A percentile compares a stretch with the other conserved stretches of the same genome.
Conservation (phyloP, 768 basidiomycete species). For the Leccinum subtestaceum region DNA sequence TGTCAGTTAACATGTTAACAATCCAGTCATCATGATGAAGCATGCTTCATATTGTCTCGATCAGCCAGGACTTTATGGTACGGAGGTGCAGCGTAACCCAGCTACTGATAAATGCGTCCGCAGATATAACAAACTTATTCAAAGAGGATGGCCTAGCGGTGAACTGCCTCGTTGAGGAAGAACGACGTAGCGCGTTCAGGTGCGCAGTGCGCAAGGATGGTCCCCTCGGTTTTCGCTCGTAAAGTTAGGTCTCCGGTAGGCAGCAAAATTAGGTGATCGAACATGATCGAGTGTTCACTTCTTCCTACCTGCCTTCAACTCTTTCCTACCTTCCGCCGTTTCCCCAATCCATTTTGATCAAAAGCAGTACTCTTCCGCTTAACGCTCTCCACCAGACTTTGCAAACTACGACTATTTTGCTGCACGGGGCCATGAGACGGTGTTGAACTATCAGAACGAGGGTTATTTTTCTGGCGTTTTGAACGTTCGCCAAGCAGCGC, state of each 20-base stretch:
- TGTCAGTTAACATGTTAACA: background rate
- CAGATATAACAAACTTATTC: background rate
- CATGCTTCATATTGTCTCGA: background rate
- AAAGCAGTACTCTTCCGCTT: constrained; percentile 66
- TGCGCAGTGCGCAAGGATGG: background rate
- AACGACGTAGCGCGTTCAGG: background rate
- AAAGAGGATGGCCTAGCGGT: background rate
- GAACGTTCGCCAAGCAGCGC: constrained; percentile 83
- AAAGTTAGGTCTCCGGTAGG: background rate
- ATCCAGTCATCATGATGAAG: background rate
- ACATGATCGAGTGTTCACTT: background rate
- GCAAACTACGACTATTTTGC: constrained; percentile 40
- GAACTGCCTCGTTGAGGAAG: background rate
- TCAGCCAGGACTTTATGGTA: background rate
- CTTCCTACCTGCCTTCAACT: constrained; percentile 7
- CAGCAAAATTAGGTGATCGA: background rate
- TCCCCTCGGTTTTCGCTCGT: background rate
- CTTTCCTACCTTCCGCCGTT: constrained; percentile 34
- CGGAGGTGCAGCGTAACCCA: background rate
- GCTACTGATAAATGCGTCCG: background rate
- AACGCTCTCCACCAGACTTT: constrained; percentile 78
- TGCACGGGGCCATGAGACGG: background rate
- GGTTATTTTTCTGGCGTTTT: constrained; percentile 49
- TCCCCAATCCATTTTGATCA: constrained; percentile 34
- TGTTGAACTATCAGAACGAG: background rate